A percentile compares a stretch with the other conserved stretches of the same genome.
Evolutionary conservation across 208 protist genomes (phyloP).

Genomic region (Tritrichomonas foetus): DNA sequence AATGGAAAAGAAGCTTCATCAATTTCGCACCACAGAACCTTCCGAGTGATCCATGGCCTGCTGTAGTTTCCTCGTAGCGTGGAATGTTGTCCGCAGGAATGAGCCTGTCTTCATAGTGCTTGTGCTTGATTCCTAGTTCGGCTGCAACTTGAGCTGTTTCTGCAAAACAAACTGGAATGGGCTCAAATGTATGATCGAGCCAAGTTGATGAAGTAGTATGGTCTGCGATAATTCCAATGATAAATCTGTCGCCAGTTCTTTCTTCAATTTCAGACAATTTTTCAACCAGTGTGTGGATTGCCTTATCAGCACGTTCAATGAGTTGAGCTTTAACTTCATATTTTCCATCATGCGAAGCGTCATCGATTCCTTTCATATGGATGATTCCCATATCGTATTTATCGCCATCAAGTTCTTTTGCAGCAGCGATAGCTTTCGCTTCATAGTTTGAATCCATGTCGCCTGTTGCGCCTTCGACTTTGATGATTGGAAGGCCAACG

Average conservation of each 20-base stretch:
- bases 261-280: background rate
- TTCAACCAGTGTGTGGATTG: background rate
- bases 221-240: conserved; percentile 4
- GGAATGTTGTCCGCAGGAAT: background rate
- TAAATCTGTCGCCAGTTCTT: conserved; percentile 10
- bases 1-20: background rate
- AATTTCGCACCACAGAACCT: conserved; percentile 11
- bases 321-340: background rate
- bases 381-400: conserved; percentile 40
- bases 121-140: background rate
- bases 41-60: background rate
- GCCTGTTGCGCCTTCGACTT: background rate
- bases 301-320: conserved; percentile 38
- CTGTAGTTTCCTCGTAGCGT: background rate
- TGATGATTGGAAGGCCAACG: background rate
- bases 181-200: conserved; percentile 27
- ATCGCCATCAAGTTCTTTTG: background rate
- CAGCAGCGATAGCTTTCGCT: background rate
- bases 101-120: background rate
- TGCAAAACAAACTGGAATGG: conserved; percentile 4
- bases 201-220: conserved; percentile 18
- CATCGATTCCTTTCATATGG: conserved; percentile 38
- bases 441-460: conserved; percentile 23
- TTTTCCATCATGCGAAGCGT: conserved; percentile 28
- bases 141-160: background rate